phyloP scores from a whole-genome alignment of 192 early-diverging fungal genomes.

The Cladochytrium replicatum region DNA sequence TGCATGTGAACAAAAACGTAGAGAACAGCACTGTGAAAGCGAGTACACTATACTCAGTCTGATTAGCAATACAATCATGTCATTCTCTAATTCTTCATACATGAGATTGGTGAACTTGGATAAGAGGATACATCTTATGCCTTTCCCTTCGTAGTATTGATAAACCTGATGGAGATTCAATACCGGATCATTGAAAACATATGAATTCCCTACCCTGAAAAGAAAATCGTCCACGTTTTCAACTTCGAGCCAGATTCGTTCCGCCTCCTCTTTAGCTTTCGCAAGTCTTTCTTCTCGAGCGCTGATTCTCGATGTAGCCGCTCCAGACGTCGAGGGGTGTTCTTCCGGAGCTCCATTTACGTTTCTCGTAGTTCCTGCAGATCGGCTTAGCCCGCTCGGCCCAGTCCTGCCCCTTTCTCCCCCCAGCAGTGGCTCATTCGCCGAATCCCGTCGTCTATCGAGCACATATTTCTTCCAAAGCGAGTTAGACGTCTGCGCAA shows the following conservation, averaged over 20 bases:
- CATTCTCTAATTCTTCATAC: conserved; percentile 34
- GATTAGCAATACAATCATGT: conserved; percentile 4
- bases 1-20: conserved; percentile 80
- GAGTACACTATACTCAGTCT: conserved; percentile 50
- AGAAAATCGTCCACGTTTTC: conserved; percentile 76
- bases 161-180: conserved; percentile 47
- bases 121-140: conserved; percentile 72
- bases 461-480: no score
- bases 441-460: no score
- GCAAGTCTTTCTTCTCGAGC: no score
- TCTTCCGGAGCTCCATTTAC: no score
- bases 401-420: no score
- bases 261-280: conserved; percentile 45
- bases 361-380: no score
- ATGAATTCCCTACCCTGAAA: conserved; percentile 9
- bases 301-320: no score
- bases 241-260: conserved; percentile 75
- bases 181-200: conserved; percentile 27
- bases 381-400: no score
- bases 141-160: conserved; percentile 81
- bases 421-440: no score
- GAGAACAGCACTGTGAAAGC: conserved; percentile 83
- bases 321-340: no score
- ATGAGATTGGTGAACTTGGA: conserved; percentile 65
- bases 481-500: no score